Conservation (phyloP, 2,329 filamentous ascomycete species). For the Aspergillus fumigatiaffinis region DNA sequence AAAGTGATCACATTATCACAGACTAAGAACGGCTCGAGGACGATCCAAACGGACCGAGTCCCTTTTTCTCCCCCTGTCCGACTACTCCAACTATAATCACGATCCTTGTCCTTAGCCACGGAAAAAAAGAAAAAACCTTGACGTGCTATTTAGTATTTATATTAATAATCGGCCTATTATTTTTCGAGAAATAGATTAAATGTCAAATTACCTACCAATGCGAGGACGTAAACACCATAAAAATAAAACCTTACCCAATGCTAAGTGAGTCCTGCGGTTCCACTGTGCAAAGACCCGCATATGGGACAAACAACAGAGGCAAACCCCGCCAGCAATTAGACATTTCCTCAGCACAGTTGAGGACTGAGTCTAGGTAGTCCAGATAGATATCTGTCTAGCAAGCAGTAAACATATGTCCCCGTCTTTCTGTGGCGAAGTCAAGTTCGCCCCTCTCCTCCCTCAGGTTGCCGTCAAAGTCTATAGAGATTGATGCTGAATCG, state of each 20-base stretch:
- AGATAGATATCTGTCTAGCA: not conserved
- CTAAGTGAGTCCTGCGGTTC: not conserved
- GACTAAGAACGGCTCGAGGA: not conserved
- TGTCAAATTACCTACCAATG: not conserved
- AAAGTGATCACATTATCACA: not conserved
- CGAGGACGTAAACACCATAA: not conserved
- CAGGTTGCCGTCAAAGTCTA: not conserved
- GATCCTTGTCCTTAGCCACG: not conserved
- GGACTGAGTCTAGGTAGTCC: no score
- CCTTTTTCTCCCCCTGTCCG: not conserved
- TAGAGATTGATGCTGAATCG: not conserved
- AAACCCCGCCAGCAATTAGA: not conserved
- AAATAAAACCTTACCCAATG: not conserved
- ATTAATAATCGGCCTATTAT: not conserved
- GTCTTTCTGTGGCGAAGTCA: not conserved
- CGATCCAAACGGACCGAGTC: not conserved
- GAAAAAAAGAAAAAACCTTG: not conserved
- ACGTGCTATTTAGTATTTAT: not conserved
- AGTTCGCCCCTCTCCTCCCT: not conserved
- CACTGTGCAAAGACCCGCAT: not conserved
- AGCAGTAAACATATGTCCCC: not conserved
- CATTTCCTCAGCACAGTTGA: not conserved
- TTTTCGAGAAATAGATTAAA: not conserved
- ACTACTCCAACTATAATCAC: not conserved
- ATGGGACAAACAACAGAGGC: not conserved